Conservation (phyloP, 495 filamentous ascomycete genomes). For the Venustampulla echinocandica region DNA sequence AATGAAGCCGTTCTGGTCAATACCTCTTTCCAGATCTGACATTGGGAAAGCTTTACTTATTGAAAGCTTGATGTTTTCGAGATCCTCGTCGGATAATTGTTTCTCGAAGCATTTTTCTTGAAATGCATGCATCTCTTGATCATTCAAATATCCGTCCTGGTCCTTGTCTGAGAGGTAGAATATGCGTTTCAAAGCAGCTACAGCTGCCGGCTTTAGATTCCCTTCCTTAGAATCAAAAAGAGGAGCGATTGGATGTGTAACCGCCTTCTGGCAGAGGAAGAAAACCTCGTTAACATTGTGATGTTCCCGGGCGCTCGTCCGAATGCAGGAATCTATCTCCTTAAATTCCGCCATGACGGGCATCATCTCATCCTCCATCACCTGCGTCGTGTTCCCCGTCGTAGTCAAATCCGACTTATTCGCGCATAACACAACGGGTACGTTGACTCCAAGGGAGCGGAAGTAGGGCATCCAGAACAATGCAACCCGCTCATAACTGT, state of each 20-base stretch:
- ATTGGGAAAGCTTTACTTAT: slow-evolving; percentile 58
- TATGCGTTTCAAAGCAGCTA: slow-evolving; percentile 75
- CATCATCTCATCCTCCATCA: slow-evolving; percentile 94
- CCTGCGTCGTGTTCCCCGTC: slow-evolving; percentile 62
- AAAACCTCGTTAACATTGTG: slow-evolving; percentile 96
- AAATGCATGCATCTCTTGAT: slow-evolving; percentile 83
- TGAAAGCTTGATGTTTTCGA: slow-evolving; percentile 78
- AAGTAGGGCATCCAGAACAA: slow-evolving; percentile 98
- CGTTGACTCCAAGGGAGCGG: slow-evolving; percentile 91
- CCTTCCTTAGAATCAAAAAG: slow-evolving; percentile 93
- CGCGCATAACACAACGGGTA: slow-evolving; percentile 93
- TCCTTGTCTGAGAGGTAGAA: slow-evolving; percentile 96
- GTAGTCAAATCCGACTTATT: slow-evolving; percentile 85
- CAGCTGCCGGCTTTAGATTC: slow-evolving; percentile 76
- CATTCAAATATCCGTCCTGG: slow-evolving; percentile 87
- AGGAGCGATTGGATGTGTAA: slow-evolving; percentile 93
- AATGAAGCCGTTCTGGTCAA: slow-evolving; percentile 75
- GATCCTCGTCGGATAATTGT: slow-evolving; percentile 64
- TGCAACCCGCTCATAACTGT: slow-evolving; percentile 95
- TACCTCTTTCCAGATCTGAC: slow-evolving; percentile 60
- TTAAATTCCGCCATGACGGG: slow-evolving; percentile 98
- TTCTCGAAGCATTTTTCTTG: slow-evolving; percentile 88
- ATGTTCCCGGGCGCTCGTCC: slow-evolving; percentile 88
- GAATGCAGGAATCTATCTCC: slow-evolving; percentile 95
- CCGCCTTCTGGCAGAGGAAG: slow-evolving; percentile 96